Evolutionary conservation across 345 rosid species (phyloP).

Genomic region (Dimocarpus longan): DNA sequence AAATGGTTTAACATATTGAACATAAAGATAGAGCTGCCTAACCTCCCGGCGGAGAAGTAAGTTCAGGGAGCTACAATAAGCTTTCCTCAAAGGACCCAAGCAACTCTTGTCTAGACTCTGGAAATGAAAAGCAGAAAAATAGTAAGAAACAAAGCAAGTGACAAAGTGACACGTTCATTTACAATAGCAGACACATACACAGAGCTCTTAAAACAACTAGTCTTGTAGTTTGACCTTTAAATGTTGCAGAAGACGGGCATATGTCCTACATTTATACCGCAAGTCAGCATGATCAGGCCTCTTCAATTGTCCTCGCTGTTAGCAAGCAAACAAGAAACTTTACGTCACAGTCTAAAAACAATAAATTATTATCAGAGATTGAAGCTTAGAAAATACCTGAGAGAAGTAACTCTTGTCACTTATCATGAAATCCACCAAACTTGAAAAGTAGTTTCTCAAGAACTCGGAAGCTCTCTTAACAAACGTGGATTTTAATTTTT

Average conservation of each 20-base stretch:
- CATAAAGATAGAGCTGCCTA: conserved; percentile 30
- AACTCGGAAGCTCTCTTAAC: conserved; percentile 94
- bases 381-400: conserved; percentile 55
- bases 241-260: conserved; percentile 98
- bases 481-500: conserved; percentile 75
- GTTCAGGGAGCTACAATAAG: conserved; percentile 95
- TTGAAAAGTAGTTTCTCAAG: conserved; percentile 92
- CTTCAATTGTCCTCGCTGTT: conserved; percentile 96
- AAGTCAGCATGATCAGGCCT: conserved; percentile 99
- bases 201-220: conserved; percentile 13
- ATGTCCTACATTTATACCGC: conserved; percentile 97
- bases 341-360: conserved; percentile 16
- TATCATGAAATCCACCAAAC: conserved; percentile 99
- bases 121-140: conserved; percentile 19
- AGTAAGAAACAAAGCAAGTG: conserved; percentile 20
- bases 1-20: conserved; percentile 11
- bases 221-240: conserved; percentile 60
- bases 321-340: conserved; percentile 25
- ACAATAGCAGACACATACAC: not conserved
- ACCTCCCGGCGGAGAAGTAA: conserved; percentile 99
- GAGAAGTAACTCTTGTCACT: conserved; percentile 98
- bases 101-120: conserved; percentile 95
- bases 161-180: not conserved
- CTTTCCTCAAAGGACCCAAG: conserved; percentile 89
- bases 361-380: conserved; percentile 15